These are phyloP conservation scores for Tripterygium wilfordii DNA, from an alignment of 177 flowering plant genomes.

Conservation along the genomic window DNA sequence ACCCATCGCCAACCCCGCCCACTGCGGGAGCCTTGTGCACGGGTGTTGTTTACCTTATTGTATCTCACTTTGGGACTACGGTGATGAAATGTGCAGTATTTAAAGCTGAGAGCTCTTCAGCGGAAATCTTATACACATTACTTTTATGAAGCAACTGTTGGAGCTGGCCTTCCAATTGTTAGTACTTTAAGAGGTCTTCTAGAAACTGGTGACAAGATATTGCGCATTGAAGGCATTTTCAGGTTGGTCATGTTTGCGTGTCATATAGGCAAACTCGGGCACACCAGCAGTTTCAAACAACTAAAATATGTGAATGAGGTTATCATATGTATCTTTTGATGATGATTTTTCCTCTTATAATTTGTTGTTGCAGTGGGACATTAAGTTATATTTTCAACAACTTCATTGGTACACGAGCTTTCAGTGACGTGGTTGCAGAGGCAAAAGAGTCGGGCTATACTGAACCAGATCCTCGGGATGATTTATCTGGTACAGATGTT, in stretches of 20 bases:
- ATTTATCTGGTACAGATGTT: constrained; percentile 97
- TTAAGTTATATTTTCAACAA: constrained; percentile 95
- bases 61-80: too few species aligned
- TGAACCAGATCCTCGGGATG: constrained; percentile 99
- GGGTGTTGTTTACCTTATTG: too few species aligned
- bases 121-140: constrained; percentile 93
- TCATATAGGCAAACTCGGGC: neutral
- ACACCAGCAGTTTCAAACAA: neutral
- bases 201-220: constrained; percentile 92
- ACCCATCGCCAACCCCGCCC: too few species aligned
- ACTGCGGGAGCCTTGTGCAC: too few species aligned
- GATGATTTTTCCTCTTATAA: neutral
- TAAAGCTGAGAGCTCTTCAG: constrained; percentile 87
- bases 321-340: too few species aligned
- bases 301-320: too few species aligned
- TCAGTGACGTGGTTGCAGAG: constrained; percentile 87
- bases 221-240: constrained; percentile 93
- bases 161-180: constrained; percentile 97
- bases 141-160: constrained; percentile 98
- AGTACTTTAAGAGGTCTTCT: constrained; percentile 89
- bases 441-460: constrained; percentile 93
- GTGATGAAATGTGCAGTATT: too few species aligned
- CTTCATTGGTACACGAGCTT: constrained; percentile 44
- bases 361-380: constrained; percentile 70
- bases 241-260: constrained; percentile 38